Conservation (phyloP, 148 eudicot genomes). For the Rhododendron williamsianum region DNA sequence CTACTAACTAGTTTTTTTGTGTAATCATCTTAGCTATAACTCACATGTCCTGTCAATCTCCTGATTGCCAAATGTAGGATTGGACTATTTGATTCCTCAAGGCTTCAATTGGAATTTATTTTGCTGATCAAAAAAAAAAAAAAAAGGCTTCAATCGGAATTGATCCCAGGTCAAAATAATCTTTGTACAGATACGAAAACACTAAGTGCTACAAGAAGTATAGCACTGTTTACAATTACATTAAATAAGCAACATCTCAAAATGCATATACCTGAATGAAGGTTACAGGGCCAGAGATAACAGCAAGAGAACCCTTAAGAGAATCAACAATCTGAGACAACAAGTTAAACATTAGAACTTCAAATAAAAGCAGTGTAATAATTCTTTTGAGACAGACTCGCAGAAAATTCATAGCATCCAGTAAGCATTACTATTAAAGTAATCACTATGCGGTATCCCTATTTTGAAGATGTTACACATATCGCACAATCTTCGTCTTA, state of each 20-base stretch:
- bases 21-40: not conserved
- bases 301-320: conserved; percentile 32
- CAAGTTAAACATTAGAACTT: not conserved
- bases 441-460: not conserved
- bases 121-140: too few species aligned
- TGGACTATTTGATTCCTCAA: not conserved
- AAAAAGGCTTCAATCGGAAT: not conserved
- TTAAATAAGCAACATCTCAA: not conserved
- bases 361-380: not conserved
- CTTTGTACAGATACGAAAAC: not conserved
- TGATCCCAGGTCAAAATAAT: not conserved
- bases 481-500: not conserved
- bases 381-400: not conserved
- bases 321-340: conserved; percentile 45
- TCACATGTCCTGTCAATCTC: not conserved
- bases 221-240: not conserved
- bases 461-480: not conserved
- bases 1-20: too few species aligned
- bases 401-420: not conserved
- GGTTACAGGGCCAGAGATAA: conserved; percentile 55
- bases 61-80: not conserved
- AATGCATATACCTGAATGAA: conserved; percentile 46
- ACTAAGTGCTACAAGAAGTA: not conserved
- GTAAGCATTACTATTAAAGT: not conserved
- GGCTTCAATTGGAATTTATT: not conserved